These are phyloP conservation scores for Penicillium sp. DNA, from an alignment of 2,329 filamentous ascomycete species.

Conservation along the genomic window DNA sequence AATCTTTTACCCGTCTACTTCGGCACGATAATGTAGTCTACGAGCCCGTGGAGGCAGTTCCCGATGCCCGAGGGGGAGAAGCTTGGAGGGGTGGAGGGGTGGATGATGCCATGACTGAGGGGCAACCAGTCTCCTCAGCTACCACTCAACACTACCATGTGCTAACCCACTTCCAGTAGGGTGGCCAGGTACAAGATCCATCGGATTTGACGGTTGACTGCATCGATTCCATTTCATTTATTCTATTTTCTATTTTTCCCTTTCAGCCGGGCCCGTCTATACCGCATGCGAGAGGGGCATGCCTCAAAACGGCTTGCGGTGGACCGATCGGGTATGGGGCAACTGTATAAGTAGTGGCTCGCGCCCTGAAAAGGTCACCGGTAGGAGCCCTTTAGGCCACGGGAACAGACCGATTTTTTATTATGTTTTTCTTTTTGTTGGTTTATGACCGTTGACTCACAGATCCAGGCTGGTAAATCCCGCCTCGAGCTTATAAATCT, in stretches of 20 bases:
- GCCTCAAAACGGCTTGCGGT: constrained; percentile 17
- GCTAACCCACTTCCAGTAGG: neutral
- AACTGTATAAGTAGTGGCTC: constrained; percentile 11
- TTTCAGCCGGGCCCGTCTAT: neutral
- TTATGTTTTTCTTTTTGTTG: neutral
- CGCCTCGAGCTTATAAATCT: neutral
- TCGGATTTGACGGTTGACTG: neutral
- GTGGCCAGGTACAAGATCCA: neutral
- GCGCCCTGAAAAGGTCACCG: constrained; percentile 25
- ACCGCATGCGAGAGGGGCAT: constrained; percentile 1
- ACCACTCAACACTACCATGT: neutral
- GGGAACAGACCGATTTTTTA: constrained; percentile 10
- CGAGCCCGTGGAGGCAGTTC: neutral
- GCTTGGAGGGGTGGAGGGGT: constrained; percentile 4
- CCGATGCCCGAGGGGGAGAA: neutral
- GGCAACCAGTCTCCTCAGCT: constrained; percentile 5
- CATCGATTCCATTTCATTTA: no score
- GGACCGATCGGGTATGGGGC: constrained; percentile 16
- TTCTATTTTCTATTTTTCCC: neutral
- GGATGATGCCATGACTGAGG: constrained; percentile 21
- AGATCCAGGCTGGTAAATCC: neutral
- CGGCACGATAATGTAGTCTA: constrained; percentile 12
- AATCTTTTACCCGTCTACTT: constrained; percentile 29
- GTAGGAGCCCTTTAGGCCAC: constrained; percentile 5
- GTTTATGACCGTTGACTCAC: neutral